Evolutionary conservation across 2,329 filamentous ascomycete genomes (phyloP).

Genomic region (Colletotrichum sp.): DNA sequence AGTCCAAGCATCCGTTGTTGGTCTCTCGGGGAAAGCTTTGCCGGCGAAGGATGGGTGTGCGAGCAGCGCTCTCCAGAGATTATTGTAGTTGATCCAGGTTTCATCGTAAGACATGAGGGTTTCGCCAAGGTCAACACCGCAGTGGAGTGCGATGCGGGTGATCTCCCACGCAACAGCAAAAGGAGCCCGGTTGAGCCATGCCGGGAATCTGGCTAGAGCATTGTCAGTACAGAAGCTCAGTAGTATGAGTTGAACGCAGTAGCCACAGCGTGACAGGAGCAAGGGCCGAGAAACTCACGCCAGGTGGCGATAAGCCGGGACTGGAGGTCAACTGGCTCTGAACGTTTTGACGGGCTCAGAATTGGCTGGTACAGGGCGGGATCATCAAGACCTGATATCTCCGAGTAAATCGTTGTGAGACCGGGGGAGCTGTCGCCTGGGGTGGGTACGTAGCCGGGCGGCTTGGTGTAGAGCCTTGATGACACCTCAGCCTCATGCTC

Average conservation of each 20-base stretch:
- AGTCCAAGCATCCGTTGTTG: constrained; percentile 49
- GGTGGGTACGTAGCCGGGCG: background rate
- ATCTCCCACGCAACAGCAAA: constrained; percentile 59
- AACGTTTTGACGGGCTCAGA: background rate
- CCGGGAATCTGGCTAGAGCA: background rate
- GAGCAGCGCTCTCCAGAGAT: constrained; percentile 46
- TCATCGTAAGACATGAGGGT: constrained; percentile 41
- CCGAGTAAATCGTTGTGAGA: background rate
- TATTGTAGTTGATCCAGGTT: constrained; percentile 47
- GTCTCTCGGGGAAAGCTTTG: constrained; percentile 53
- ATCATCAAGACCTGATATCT: background rate
- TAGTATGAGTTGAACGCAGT: background rate
- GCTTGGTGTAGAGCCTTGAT: background rate
- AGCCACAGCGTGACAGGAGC: background rate
- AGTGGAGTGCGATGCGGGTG: constrained; percentile 51
- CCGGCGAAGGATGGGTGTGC: constrained; percentile 43
- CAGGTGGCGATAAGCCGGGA: constrained; percentile 1
- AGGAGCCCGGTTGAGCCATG: constrained; percentile 44
- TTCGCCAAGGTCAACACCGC: constrained; percentile 42
- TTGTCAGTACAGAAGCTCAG: background rate
- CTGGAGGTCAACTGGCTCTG: background rate
- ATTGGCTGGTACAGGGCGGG: background rate
- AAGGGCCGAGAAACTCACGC: background rate
- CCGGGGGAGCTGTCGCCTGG: background rate
- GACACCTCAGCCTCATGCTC: background rate